Evolutionary conservation across 106 monocot species (phyloP), one percentile per base, ranked within the genome.

Genomic region (Dendrobium huoshanense): DNA sequence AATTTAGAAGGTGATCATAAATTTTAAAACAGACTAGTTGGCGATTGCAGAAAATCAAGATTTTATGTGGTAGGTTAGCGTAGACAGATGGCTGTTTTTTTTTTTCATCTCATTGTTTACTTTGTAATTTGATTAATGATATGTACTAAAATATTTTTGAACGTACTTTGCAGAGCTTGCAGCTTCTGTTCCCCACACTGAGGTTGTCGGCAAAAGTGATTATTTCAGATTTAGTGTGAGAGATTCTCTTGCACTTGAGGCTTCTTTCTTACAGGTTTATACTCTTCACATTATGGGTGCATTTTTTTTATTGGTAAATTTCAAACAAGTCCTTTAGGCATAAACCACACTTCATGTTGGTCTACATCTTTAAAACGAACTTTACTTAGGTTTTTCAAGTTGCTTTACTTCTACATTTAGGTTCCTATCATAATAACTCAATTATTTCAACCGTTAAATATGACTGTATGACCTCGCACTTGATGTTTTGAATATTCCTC

Each of bases 231-330:
- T 99, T 73, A 95, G 99, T 79, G 81, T 89, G 73, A 87, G 99
- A 85, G 99, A 99, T 80, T 99, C 99, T 58, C 93, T 99, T 83
- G 99, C 99, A 82, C 56, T 95, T 81, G 95, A 99, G 80, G 99
- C 92, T 84, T 93, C 89, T 59, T 99, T 99, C 79, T 86, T 99
- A 77, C 91, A 99, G 95, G 99, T 99, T 41, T 77, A 72, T 42
- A 22, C n/a, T 75, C 33, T 16, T 17, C 41, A 7, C 31, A 44
- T 6, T 40, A 72, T 77, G 58, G 45, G 31, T 74, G 40, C 17
- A 31, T 37, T 70, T 9, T 70, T 37, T 70, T 70, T 33, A 0
- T 13, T 70, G 9, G 4, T 4, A 70, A 67, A 29, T 67, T 67
- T 1, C 13, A 45, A 1, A 13, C 13, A 61, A 3, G n/a, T 22